Evolutionary conservation across 768 basidiomycete species (phyloP), one percentile per base, ranked within the genome.

Genomic region (Leccinum boreale): DNA sequence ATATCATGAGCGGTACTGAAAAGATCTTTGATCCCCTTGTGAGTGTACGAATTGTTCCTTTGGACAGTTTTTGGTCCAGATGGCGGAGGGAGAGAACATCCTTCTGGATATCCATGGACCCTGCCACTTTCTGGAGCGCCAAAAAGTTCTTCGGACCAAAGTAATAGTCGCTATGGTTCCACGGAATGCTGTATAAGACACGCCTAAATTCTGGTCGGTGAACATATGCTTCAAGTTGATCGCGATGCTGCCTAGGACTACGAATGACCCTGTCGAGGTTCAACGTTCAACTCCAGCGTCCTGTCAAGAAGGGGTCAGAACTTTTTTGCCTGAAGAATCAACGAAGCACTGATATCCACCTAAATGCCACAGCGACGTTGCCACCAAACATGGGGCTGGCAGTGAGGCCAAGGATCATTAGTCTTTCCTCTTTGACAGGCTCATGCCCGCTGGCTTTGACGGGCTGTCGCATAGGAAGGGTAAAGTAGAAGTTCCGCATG

Each of bases 311-410:
- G 35, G 51, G 2, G 42, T 69, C 21, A 68, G 60, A 47, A 58
- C 9, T 4, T 21, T n/a, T 48, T 31, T 8, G 42, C 35, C 28
- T 3, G 44, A 57, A 53, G 44, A 55, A 57, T 44, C 31, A 19
- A 52, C 23, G n/a, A 26, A 48, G 29, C 11, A 3, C 21, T 21
- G 21, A 57, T 59, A 55, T 82, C 54, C 65, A 87, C 85, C 75
- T 70, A 63, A 91, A 89, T 0, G 87, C 81, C 56, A 67, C 74
- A 39, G 75, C 79, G 3, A 83, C 83, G 68, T 90, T 78, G 10
- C 87, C 86, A n/a, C 89, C 88, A 65, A 84, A 91, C 35, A 92
- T 86, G 2, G 91, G 92, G 62, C 90, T 92, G 4, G 92, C 92
- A 1, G 92, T 94, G 44, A 94, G 73, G 3, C 91, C 92, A 45